Base-by-base conservation (phyloP, 768 basidiomycete genomes). In the Serendipita indica region DNA sequence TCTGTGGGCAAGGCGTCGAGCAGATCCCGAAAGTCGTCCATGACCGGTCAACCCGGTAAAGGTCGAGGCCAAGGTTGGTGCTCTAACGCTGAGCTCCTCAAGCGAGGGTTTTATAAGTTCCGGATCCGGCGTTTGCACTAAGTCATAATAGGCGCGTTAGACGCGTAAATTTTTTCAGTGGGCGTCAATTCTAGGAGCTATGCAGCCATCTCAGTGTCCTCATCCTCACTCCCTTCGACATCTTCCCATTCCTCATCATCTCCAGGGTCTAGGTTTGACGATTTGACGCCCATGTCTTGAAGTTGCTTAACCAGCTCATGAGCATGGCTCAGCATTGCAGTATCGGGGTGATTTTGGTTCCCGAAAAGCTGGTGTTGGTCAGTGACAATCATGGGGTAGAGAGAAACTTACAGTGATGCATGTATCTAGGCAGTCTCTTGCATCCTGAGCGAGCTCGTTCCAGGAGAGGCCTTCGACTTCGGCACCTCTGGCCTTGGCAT, bases 341-440 rank as follows among this genome's bases (percentile, higher is more conserved):
- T 71, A 67, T 96, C 91, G 2, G 82, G 78, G 68, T 91, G 80
- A 25, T 80, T 79, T 63, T 90, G 81, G 39, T 76, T 80, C 43
- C 33, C 46, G 39, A 65, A 35, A 13, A 63, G 32, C 35, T 27
- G 20, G 10, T 27, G 30, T 18, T 16, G 3, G 22, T 33, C 14
- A 39, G 37, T 10, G 14, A n/a, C 22, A n/a, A 12, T 33, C 35
- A 14, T n/a, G 58, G 4, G 34, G 13, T 10, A 30, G 28, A 22
- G 18, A 39, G 18, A 6, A 63, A 72, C 80, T 61, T 58, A 89
- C 89, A 68, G 76, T 79, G 70, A 82, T 78, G 70, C 89, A 91
- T 5, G 86, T 89, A 62, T 89, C 84, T 60, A 94, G 68, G 66
- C 87, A 87, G 66, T 90, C 84, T 62, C 86, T 73, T 0, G 88